Percentiles rank a stretch among this genome's conserved stretches.
Conservation (phyloP, 192 early-diverging fungal species). For the Backusella liffmaniae region DNA sequence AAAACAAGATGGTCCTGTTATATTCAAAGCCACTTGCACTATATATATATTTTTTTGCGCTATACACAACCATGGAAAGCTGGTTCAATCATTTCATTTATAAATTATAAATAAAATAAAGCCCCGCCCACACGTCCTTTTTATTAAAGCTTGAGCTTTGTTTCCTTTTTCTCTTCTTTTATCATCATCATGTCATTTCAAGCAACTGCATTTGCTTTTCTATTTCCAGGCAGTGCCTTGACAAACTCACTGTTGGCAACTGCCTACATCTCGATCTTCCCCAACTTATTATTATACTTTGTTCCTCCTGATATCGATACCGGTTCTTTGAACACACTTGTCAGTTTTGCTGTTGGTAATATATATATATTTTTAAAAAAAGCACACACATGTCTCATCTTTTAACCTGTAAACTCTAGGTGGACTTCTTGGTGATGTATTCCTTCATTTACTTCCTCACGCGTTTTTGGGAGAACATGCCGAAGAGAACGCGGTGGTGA, state of each 20-base stretch:
- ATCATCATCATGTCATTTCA: constrained; percentile 25
- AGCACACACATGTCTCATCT: neutral
- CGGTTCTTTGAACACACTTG: constrained; percentile 66
- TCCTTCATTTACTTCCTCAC: constrained; percentile 81
- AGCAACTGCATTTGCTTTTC: constrained; percentile 45
- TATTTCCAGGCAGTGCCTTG: constrained; percentile 57
- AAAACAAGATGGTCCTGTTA: no score
- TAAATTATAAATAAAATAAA: neutral
- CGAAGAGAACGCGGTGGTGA: constrained; percentile 37
- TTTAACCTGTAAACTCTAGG: constrained; percentile 25
- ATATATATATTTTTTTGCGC: no score
- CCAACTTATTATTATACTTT: constrained; percentile 76
- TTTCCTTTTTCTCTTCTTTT: neutral
- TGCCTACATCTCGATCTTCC: constrained; percentile 80
- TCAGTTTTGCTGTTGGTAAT: constrained; percentile 79
- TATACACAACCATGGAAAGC: neutral
- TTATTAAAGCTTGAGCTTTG: neutral
- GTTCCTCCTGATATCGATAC: constrained; percentile 68
- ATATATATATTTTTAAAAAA: neutral
- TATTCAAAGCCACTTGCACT: no score
- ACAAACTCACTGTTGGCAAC: constrained; percentile 72
- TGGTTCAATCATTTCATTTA: neutral
- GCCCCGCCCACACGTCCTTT: neutral
- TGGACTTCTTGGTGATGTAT: constrained; percentile 81
- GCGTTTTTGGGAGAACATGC: constrained; percentile 61